phyloP scores from a whole-genome alignment of 164 flowering plant species.

The Nymphaea colorata region DNA sequence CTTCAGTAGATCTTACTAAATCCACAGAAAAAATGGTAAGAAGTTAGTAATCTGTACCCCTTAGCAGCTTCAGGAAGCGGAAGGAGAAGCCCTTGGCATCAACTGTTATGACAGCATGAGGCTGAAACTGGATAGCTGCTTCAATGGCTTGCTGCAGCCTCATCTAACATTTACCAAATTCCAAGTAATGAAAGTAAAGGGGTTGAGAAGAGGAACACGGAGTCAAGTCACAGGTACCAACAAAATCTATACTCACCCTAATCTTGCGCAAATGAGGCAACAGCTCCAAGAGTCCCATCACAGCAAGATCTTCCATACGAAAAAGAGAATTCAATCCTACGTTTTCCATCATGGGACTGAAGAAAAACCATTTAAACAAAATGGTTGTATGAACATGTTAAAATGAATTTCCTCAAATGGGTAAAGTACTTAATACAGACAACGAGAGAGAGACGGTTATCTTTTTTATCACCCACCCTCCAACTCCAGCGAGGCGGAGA shows the following conservation, averaged over 20 bases:
- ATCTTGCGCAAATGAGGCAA: slow-evolving; percentile 67
- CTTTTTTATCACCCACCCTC: slow-evolving; percentile 41
- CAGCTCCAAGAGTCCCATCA: slow-evolving; percentile 95
- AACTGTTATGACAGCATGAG: slow-evolving; percentile 84
- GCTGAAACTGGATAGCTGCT: slow-evolving; percentile 57
- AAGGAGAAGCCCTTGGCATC: slow-evolving; percentile 95
- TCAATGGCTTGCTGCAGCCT: slow-evolving; percentile 55
- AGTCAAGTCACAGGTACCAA: background rate
- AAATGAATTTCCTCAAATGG: background rate
- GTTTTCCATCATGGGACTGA: slow-evolving; percentile 64
- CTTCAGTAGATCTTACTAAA: background rate
- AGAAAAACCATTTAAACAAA: background rate
- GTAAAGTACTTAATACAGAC: background rate
- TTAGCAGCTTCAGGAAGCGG: slow-evolving; percentile 54
- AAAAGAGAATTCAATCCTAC: slow-evolving; percentile 68
- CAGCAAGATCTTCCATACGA: slow-evolving; percentile 87
- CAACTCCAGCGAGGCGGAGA: slow-evolving; percentile 66
- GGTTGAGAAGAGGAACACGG: background rate
- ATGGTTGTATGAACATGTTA: background rate
- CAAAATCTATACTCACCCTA: slow-evolving; percentile 39
- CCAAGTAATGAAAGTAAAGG: slow-evolving; percentile 2
- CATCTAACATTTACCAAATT: slow-evolving; percentile 28
- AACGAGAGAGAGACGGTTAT: background rate
- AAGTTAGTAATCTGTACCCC: slow-evolving; percentile 28
- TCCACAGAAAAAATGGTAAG: background rate